These are phyloP conservation scores for Rhinocladiella similis DNA, from an alignment of 2,329 filamentous ascomycete species.

Conservation along the genomic window DNA sequence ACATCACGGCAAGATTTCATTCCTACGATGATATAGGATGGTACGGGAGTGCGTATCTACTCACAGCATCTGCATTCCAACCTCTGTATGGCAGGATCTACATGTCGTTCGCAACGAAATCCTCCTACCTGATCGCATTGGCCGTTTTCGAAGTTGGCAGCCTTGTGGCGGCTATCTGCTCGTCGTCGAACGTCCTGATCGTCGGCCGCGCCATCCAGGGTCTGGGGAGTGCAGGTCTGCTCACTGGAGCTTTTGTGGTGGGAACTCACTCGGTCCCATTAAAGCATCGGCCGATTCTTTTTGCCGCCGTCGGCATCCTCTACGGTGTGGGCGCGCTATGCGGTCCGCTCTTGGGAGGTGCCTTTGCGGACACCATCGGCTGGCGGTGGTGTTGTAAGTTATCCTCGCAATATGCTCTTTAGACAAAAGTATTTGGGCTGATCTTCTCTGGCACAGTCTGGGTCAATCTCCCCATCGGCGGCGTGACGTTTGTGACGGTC, in stretches of 20 bases:
- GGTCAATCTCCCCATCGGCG: slow-evolving; percentile 39
- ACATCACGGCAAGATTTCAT: slow-evolving; percentile 28
- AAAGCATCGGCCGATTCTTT: slow-evolving; percentile 36
- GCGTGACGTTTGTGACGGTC: slow-evolving; percentile 37
- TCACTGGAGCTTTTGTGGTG: slow-evolving; percentile 47
- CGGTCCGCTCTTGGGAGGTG: slow-evolving; percentile 39
- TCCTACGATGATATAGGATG: slow-evolving; percentile 29
- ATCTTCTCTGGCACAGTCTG: slow-evolving; percentile 25
- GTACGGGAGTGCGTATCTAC: slow-evolving; percentile 30
- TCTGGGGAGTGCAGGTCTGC: slow-evolving; percentile 35
- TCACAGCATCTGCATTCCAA: slow-evolving; percentile 26
- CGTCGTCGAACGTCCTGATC: slow-evolving; percentile 31
- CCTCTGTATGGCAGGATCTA: slow-evolving; percentile 23
- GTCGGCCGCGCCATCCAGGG: slow-evolving; percentile 36
- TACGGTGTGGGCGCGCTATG: slow-evolving; percentile 32
- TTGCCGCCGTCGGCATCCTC: slow-evolving; percentile 34
- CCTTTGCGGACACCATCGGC: slow-evolving; percentile 33
- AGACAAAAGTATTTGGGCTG: not conserved
- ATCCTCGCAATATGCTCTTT: slow-evolving; percentile 22
- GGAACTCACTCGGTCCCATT: slow-evolving; percentile 34
- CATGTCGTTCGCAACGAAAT: slow-evolving; percentile 23
- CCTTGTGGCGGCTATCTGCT: slow-evolving; percentile 32
- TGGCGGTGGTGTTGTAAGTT: slow-evolving; percentile 32
- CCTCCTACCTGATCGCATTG: slow-evolving; percentile 33
- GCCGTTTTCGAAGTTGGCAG: slow-evolving; percentile 35